Conservation (phyloP, 768 basidiomycete species). For the Kwoniella mangroviensis region DNA sequence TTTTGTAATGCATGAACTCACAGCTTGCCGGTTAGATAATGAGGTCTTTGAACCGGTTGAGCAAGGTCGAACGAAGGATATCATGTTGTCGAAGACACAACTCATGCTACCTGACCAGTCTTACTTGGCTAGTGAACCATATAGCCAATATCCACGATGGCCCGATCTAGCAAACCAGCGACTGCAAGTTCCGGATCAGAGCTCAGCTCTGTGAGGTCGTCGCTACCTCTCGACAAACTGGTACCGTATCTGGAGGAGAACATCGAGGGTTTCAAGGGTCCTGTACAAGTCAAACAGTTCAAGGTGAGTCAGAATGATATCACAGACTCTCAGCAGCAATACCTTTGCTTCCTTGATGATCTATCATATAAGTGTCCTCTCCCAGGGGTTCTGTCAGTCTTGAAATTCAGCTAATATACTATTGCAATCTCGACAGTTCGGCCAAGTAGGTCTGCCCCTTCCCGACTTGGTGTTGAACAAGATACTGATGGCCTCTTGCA, state of each 20-base stretch:
- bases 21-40: too few species aligned
- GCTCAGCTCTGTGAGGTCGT: constrained; percentile 36
- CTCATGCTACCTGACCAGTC: too few species aligned
- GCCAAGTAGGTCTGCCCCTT: constrained; percentile 67
- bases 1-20: too few species aligned
- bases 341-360: too few species aligned
- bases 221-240: constrained; percentile 43
- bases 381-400: not conserved
- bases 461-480: not conserved
- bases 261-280: constrained; percentile 66
- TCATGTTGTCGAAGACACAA: too few species aligned
- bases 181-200: constrained; percentile 12
- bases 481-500: constrained; percentile 50
- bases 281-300: constrained; percentile 87
- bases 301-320: constrained; percentile 64
- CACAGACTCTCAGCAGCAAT: not conserved
- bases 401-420: not conserved
- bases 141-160: not conserved
- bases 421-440: constrained; percentile 65
- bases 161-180: not conserved
- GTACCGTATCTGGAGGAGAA: constrained; percentile 64
- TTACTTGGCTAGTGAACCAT: not conserved
- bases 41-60: too few species aligned
- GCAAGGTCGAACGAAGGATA: too few species aligned
- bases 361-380: not conserved